phyloP scores from a whole-genome alignment of 768 basidiomycete genomes.

The Leccinum pellstonianum region DNA sequence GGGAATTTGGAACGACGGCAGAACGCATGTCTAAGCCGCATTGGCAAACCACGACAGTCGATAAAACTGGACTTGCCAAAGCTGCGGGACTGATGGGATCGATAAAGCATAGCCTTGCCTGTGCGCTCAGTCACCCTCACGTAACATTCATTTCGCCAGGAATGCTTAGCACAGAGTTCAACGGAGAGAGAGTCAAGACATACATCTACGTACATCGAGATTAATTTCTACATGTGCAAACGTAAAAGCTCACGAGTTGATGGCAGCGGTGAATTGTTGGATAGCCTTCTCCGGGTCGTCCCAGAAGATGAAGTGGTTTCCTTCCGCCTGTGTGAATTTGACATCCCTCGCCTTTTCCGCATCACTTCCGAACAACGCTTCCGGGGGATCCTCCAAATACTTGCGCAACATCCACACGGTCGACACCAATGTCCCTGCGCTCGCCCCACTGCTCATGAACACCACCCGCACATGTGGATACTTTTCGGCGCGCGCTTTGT shows the following conservation, averaged over 20 bases:
- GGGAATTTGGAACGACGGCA: not conserved
- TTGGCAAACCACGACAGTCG: too few relatives aligned
- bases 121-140: not conserved
- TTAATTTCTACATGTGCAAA: not conserved
- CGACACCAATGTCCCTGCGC: slow-evolving; percentile 10
- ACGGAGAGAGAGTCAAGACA: not conserved
- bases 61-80: too few relatives aligned
- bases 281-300: slow-evolving; percentile 24
- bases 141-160: not conserved
- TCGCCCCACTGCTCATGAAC: slow-evolving; percentile 19
- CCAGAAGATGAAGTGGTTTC: slow-evolving; percentile 28
- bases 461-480: slow-evolving; percentile 18
- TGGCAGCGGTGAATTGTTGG: slow-evolving; percentile 10
- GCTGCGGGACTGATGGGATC: not conserved
- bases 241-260: slow-evolving; percentile 7
- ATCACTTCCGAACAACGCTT: slow-evolving; percentile 7
- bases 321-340: slow-evolving; percentile 14
- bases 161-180: not conserved
- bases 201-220: not conserved
- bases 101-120: too few relatives aligned
- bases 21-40: too few relatives aligned
- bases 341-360: slow-evolving; percentile 25
- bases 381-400: slow-evolving; percentile 8
- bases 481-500: slow-evolving; percentile 8
- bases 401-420: slow-evolving; percentile 12